Base-by-base conservation (phyloP, 2,329 filamentous ascomycete species). In the Cordyceps fumosorosea region DNA sequence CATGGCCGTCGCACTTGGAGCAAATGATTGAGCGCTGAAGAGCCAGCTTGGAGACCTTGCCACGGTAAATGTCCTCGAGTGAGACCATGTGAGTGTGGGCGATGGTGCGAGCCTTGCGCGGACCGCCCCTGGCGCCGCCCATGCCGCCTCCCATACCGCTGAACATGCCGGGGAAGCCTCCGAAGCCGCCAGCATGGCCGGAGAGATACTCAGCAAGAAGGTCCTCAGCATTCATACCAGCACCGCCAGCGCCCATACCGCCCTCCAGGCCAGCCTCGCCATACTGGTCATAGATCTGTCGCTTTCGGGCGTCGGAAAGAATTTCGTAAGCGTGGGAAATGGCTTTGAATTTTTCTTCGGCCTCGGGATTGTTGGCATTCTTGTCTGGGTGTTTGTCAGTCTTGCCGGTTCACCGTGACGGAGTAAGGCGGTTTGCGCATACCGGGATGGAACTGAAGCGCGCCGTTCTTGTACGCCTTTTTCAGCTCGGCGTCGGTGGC, bases 71-170 rank as follows among this genome's bases (percentile, higher is more conserved):
- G 70, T 99, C 95, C 79, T 99, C 95, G 58, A 99, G 86, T 14
- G 91, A 93, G 64, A 99, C 95, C 79, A 97, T 97, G 87, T 98
- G 95, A 56, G 95, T 93, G 80, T 99, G 95, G 78, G 96, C 91
- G 70, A 99, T 99, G 63, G 93, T 96, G 69, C 95, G 89, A 55
- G 95, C 93, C 83, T 99, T 88, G 65, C 87, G 85, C 60, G 90
- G 87, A 3, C 1, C 12, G 69, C 88, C 86, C 83, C 89, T 89
- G 69, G 87, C 86, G 37, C 80, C 84, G 65, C 89, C 44, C 37
- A 40, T 40, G 11, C 37, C 37, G 16, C 16, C 40, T 7, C 40
- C 40, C 40, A 44, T 91, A 72, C 89, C 50, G 20, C 51, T 32
- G n/a, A 48, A 48, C 22, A 24, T 26, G 14, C 22, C 22, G 2